Evolutionary conservation across 768 basidiomycete genomes (phyloP), one percentile per base, ranked within the genome.

Genomic region (Pholiota molesta): DNA sequence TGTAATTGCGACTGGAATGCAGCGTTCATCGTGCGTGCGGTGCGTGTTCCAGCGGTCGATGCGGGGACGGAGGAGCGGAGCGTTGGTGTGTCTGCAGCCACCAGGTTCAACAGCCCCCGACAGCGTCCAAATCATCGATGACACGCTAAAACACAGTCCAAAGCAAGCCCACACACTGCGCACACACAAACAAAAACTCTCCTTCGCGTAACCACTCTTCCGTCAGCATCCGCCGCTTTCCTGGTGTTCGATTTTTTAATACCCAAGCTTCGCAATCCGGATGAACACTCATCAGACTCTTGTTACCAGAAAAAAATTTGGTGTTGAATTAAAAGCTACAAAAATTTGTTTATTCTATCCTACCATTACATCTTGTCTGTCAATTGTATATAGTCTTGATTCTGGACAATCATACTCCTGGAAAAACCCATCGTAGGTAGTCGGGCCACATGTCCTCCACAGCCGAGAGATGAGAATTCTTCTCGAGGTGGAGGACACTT

Each of bases 111-210:
- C 83, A 84, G 78, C 78, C 79, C 76, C 78, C 79, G 80, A 85
- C 84, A 85, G 73, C 77, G 83, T 83, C 82, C 88, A 90, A 89
- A 90, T 85, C 79, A 76, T 83, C 74, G 78, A 88, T 82, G 86
- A 88, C 87, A 86, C 77, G 79, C 81, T 86, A 88, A 88, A 87
- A 89, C 88, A 90, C 86, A 70, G 75, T 74, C 72, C 80, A 79
- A 79, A 81, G 71, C 75, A 74, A 72, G 74, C 68, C 76, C 81
- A 79, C 69, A 77, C 73, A 76, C 71, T 73, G 72, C 67, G 71
- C 79, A 79, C 73, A 80, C 75, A 80, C 79, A 81, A 79, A 81
- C 77, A 80, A 78, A 75, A 69, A 65, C n/a, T 29, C 47, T 47
- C 21, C 42, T 31, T 52, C 35, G 26, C 33, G 52, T 35, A 39